These are phyloP conservation scores for Capsicum baccatum DNA, from an alignment of 257 asterid species.

Conservation along the genomic window DNA sequence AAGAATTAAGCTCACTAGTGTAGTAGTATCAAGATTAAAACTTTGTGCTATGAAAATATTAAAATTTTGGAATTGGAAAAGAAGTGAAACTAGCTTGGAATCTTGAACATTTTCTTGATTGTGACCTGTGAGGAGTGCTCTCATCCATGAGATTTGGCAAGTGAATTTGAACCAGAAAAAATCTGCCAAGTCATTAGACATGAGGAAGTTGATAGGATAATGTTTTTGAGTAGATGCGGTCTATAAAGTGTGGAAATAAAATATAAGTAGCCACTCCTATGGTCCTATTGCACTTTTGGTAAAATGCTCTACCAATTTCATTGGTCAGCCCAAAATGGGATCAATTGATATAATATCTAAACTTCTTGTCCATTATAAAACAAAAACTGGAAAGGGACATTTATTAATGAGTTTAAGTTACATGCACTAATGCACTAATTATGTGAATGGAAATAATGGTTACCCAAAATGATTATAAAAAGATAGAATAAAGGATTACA, in stretches of 20 bases:
- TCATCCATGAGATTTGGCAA: conserved; percentile 57
- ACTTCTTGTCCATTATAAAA: not conserved
- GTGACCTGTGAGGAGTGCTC: conserved; percentile 26
- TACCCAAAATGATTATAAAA: no score
- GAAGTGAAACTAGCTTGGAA: not conserved
- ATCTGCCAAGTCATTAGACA: conserved; percentile 46
- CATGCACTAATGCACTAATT: no score
- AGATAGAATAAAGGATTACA: no score
- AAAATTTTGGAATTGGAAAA: conserved; percentile 7
- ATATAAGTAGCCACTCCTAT: conserved; percentile 42
- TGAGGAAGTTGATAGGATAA: conserved; percentile 66
- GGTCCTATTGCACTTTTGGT: conserved; percentile 18
- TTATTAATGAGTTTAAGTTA: not conserved
- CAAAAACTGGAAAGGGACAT: not conserved
- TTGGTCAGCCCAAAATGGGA: not conserved
- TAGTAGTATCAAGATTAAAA: not conserved
- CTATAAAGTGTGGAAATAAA: conserved; percentile 27
- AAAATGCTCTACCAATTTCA: not conserved
- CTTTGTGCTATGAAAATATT: not conserved
- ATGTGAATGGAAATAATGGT: no score
- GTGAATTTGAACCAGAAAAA: conserved; percentile 50
- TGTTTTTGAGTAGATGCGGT: conserved; percentile 47
- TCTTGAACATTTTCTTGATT: conserved; percentile 23
- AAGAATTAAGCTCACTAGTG: not conserved
- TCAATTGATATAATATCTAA: not conserved